Percentiles rank a stretch among this genome's conserved stretches.
These are phyloP conservation scores for Boletus insuetus DNA, from an alignment of 768 basidiomycete species.

Conservation along the genomic window DNA sequence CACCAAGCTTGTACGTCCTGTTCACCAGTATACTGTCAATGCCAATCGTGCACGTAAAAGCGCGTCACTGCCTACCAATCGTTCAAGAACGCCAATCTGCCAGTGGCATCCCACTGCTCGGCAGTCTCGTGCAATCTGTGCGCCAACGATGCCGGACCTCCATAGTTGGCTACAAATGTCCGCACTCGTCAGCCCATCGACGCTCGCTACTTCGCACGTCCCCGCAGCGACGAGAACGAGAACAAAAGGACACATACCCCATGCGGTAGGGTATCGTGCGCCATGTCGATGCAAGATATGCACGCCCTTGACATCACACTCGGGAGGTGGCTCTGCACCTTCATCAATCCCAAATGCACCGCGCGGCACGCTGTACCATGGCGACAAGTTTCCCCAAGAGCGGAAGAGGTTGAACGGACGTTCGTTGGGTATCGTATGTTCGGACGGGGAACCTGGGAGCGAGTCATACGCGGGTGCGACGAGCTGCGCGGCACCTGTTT, in stretches of 20 bases:
- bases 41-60: constrained; percentile 7
- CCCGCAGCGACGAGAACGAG: not conserved
- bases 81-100: constrained; percentile 73
- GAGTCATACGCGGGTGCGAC: constrained; percentile 42
- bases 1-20: constrained; percentile 89
- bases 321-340: constrained; percentile 63
- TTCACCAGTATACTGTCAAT: not conserved
- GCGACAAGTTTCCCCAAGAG: constrained; percentile 82
- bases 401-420: constrained; percentile 63
- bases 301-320: constrained; percentile 68
- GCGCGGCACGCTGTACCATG: constrained; percentile 75
- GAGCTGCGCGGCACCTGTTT: constrained; percentile 66
- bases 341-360: constrained; percentile 73
- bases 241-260: constrained; percentile 41
- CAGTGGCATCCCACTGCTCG: constrained; percentile 60
- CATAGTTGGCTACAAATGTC: constrained; percentile 47
- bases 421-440: constrained; percentile 11
- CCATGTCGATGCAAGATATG: constrained; percentile 84
- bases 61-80: constrained; percentile 53
- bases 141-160: constrained; percentile 59
- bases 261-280: constrained; percentile 68
- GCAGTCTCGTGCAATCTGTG: constrained; percentile 53
- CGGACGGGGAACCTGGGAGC: constrained; percentile 20
- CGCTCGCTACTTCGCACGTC: not conserved
- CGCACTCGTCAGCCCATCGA: not conserved